Percentiles rank a stretch among this genome's conserved stretches.
These are phyloP conservation scores for Candida sonorensis DNA, from an alignment of 805 yeast genomes.

Conservation along the genomic window DNA sequence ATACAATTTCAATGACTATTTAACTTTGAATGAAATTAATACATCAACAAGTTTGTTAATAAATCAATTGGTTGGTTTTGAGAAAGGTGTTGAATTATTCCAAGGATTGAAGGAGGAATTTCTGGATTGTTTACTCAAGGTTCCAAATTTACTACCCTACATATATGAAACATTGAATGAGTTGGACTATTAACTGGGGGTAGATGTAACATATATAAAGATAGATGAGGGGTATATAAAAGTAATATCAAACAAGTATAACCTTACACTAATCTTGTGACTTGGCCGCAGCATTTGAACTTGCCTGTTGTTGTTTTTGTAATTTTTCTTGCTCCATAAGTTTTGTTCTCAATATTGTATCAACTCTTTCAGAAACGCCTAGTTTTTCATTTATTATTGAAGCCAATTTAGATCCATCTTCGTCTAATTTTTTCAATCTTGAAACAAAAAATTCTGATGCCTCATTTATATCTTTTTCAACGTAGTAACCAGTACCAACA, in stretches of 20 bases:
- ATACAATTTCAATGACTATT: slow-evolving; percentile 26
- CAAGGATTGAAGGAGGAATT: slow-evolving; percentile 25
- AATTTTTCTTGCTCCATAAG: slow-evolving; percentile 38
- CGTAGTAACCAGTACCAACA: slow-evolving; percentile 93
- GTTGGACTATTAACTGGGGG: slow-evolving; percentile 18
- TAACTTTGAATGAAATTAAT: slow-evolving; percentile 33
- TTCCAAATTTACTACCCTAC: slow-evolving; percentile 28
- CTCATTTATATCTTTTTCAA: slow-evolving; percentile 66
- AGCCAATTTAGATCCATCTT: slow-evolving; percentile 68
- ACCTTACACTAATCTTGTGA: too few relatives aligned
- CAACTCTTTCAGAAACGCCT: slow-evolving; percentile 54
- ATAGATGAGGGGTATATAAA: too few relatives aligned
- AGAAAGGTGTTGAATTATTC: slow-evolving; percentile 28
- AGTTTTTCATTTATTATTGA: slow-evolving; percentile 71
- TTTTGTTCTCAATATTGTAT: slow-evolving; percentile 47
- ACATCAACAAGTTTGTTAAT: slow-evolving; percentile 31
- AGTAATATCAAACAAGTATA: too few relatives aligned
- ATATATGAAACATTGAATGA: slow-evolving; percentile 17
- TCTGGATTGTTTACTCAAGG: slow-evolving; percentile 25
- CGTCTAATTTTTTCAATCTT: slow-evolving; percentile 65
- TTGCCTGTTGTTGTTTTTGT: slow-evolving; percentile 6
- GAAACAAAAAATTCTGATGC: slow-evolving; percentile 65
- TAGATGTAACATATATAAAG: not conserved
- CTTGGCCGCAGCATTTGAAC: too few relatives aligned
- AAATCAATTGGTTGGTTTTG: slow-evolving; percentile 27